Base-by-base conservation (phyloP, 495 filamentous ascomycete genomes). In the Melanomma pulvis-pyrius region DNA sequence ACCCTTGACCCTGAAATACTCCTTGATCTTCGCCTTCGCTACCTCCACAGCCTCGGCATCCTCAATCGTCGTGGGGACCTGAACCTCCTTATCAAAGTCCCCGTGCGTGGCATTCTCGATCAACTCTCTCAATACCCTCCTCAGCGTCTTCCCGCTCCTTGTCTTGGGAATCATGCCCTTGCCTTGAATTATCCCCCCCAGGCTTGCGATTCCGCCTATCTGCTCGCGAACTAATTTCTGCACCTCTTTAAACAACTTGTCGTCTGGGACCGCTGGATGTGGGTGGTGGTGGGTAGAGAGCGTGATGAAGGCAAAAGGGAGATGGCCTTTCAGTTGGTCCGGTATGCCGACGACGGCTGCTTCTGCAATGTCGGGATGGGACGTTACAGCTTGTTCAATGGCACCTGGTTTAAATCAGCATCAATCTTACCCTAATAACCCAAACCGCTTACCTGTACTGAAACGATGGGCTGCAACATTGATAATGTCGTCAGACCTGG, bases 401-500 rank as follows among this genome's bases (percentile, higher is more conserved):
- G 88, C 80, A 30, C 90, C 88, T 90, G 30, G 30, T 50, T 55
- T 22, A 15, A n/a, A 36, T 54, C 39, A 34, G 22, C 28, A 51
- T 25, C 17, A 34, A n/a, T 30, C n/a, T 25, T 19, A 2, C 25
- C 28, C 2, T 15, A 17, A 24, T 30, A n/a, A 55, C 19, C 8
- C 8, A 54, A 44, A 49, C n/a, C 73, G 21, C 80, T 59, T 79
- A 89, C 90, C 92, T 1, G 92, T 97, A 71, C 88, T 91, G 65
- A 97, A 92, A 3, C 93, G 85, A 78, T 97, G 93, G 1, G 93
- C 93, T 28, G 93, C 92, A 1, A 96, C 93, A 72, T 97, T 97
- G 74, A 97, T 96, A 63, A 97, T 88, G 75, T 97, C 93, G 80
- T 97, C 93, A 3, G 86, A 85, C 59, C 92, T 82, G 1, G 88